phyloP scores from a whole-genome alignment of 331 rosid genomes.

The Acacia concinna region DNA sequence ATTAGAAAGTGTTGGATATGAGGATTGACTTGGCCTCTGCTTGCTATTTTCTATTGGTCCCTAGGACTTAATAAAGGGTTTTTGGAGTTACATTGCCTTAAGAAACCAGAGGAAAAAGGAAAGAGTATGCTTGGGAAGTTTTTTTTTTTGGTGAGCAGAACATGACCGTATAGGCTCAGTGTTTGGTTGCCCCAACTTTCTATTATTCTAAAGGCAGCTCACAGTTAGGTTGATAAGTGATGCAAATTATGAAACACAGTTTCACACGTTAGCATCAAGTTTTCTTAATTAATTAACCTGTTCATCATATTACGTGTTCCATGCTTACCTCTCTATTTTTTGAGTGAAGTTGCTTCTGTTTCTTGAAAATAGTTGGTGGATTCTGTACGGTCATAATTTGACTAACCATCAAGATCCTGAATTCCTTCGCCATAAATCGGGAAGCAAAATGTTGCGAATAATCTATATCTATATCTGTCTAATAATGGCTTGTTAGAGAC shows the following conservation, averaged over 20 bases:
- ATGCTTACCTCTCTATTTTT: background rate
- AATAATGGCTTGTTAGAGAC: too few species aligned
- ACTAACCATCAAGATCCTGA: background rate
- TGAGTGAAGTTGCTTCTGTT: background rate
- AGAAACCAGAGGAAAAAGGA: slow-evolving; percentile 30
- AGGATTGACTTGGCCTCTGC: slow-evolving; percentile 28
- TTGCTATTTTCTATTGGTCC: slow-evolving; percentile 34
- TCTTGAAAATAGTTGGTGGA: background rate
- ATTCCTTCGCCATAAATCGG: background rate
- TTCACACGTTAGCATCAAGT: slow-evolving; percentile 35
- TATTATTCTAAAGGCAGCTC: slow-evolving; percentile 37
- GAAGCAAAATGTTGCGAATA: too few species aligned
- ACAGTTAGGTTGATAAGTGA: slow-evolving; percentile 43
- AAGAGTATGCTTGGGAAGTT: slow-evolving; percentile 17
- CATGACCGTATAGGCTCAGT: slow-evolving; percentile 58
- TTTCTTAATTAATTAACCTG: background rate
- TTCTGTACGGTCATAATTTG: background rate
- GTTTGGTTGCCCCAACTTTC: slow-evolving; percentile 74
- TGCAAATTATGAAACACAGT: slow-evolving; percentile 21
- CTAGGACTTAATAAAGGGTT: slow-evolving; percentile 23
- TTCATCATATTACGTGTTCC: background rate
- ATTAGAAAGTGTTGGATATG: slow-evolving; percentile 22
- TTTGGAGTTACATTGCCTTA: slow-evolving; percentile 33
- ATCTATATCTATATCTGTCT: too few species aligned
- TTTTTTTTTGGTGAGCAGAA: slow-evolving; percentile 67